Evolutionary conservation across 2,329 filamentous ascomycete species (phyloP).

Genomic region (Coniosporium tulheliwenetii): DNA sequence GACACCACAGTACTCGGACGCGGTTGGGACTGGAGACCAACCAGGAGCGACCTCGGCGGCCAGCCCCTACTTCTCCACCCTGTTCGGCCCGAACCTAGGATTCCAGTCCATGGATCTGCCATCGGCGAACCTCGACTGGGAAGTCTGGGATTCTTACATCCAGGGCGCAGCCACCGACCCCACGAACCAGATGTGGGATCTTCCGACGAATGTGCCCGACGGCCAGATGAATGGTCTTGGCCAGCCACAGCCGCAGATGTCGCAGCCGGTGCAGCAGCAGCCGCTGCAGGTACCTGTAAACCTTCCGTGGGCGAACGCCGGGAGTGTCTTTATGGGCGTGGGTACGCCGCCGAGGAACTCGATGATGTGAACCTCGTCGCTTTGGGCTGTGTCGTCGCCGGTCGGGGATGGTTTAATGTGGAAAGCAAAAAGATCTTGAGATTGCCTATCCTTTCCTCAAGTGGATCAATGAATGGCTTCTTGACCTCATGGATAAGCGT

Average conservation of each 20-base stretch:
- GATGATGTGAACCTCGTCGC: not conserved
- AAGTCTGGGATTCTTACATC: constrained; percentile 55
- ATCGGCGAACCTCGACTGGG: constrained; percentile 43
- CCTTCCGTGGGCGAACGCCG: not conserved
- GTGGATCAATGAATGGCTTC: not conserved
- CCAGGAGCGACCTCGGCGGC: constrained; percentile 16
- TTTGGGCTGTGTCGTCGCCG: not conserved
- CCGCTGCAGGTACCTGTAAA: not conserved
- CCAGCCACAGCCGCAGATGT: constrained; percentile 1
- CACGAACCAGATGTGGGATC: constrained; percentile 21
- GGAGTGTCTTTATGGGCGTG: constrained; percentile 1
- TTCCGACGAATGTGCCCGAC: constrained; percentile 8
- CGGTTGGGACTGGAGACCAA: constrained; percentile 13
- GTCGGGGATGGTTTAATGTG: not conserved
- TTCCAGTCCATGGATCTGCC: constrained; percentile 40
- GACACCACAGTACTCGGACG: constrained; percentile 12
- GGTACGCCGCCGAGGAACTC: not conserved
- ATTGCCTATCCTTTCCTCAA: not conserved
- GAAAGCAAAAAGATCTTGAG: not conserved
- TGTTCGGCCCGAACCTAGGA: constrained; percentile 32
- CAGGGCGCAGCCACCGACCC: constrained; percentile 37
- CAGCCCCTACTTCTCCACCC: constrained; percentile 29
- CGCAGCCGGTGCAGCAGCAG: constrained; percentile 1
- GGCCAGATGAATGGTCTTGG: constrained; percentile 1
- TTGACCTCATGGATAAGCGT: not conserved